These are phyloP conservation scores for Mycena olivaceomarginata DNA, from an alignment of 768 basidiomycete species.

Conservation along the genomic window DNA sequence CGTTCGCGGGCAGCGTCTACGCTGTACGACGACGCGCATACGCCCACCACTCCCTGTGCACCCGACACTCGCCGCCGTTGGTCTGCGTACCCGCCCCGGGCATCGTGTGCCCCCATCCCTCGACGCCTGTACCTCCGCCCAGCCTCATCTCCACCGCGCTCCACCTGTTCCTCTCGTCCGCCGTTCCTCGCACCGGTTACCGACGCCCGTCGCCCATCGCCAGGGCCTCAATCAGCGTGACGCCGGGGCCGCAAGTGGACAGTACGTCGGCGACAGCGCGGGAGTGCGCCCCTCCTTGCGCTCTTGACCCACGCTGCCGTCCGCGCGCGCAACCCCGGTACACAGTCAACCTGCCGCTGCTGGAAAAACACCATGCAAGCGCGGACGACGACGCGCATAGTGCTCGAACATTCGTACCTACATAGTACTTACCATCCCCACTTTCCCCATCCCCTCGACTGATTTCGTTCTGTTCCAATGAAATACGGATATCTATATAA, in stretches of 20 bases:
- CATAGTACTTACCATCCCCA: too few relatives aligned
- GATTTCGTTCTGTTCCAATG: too few relatives aligned
- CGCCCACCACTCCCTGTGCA: background rate
- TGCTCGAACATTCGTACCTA: too few relatives aligned
- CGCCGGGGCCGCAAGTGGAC: background rate
- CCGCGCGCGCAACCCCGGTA: too few relatives aligned
- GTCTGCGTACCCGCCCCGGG: background rate
- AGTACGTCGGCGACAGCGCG: too few relatives aligned
- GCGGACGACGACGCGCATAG: too few relatives aligned
- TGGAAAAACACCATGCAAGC: too few relatives aligned
- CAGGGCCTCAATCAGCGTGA: background rate
- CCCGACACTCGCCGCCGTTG: background rate
- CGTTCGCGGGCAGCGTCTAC: background rate
- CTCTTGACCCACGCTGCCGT: too few relatives aligned
- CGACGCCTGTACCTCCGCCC: background rate
- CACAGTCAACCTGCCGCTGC: too few relatives aligned
- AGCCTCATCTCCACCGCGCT: background rate
- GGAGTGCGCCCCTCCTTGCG: too few relatives aligned
- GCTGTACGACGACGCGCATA: background rate
- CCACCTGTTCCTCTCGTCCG: background rate
- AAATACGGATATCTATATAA: too few relatives aligned
- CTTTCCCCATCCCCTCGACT: too few relatives aligned
- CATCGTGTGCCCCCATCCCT: background rate
- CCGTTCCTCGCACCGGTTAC: conserved; percentile 2
- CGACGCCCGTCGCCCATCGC: background rate